Evolutionary conservation across 148 eudicot genomes (phyloP), one percentile per base, ranked within the genome.

Genomic region (Arbutus unedo): DNA sequence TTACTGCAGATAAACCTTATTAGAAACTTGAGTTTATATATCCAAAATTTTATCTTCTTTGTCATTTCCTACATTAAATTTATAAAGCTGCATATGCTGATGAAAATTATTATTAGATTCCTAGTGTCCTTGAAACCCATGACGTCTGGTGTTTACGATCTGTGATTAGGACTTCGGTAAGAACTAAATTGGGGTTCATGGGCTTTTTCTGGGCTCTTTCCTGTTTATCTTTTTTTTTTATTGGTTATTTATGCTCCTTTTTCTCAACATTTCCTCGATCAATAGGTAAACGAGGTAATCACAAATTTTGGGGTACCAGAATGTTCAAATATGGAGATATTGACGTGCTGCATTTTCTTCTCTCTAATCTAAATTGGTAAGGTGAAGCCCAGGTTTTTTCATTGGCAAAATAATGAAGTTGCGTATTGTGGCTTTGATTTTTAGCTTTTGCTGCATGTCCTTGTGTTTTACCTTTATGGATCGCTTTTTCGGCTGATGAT

Each of bases 251-350:
- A 21, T 44, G 55, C 60, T 62, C 23, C 0, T 10, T 31, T 7
- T 48, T 16, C 81, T 43, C 25, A 60, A n/a, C 18, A 76, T 70
- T 79, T 85, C n/a, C 81, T 79, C 79, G 73, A 59, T 82, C 54
- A 76, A 84, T 83, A 96, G 99, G 99, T 54, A 96, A 96, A 84
- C 90, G 99, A 81, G 99, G 99, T 10, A 89, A 94, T 76, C 99
- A 96, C 87, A 96, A 94, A 84, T 96, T 85, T 85, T 96, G 99
- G 99, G 99, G 99, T 78, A 96, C 99, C 76, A 91, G 99, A 89
- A 96, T 94, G 97, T 94, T 96, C 91, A 96, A 94, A 83, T 96
- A 96, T 87, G 99, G 90, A 47, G 99, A 96, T 79, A 86, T 90
- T 51, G 98, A 92, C 81, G 99, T 96, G 90, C 90, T 96, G 82